Conservation (phyloP, 345 rosid genomes). For the Toxicodendron radicans region DNA sequence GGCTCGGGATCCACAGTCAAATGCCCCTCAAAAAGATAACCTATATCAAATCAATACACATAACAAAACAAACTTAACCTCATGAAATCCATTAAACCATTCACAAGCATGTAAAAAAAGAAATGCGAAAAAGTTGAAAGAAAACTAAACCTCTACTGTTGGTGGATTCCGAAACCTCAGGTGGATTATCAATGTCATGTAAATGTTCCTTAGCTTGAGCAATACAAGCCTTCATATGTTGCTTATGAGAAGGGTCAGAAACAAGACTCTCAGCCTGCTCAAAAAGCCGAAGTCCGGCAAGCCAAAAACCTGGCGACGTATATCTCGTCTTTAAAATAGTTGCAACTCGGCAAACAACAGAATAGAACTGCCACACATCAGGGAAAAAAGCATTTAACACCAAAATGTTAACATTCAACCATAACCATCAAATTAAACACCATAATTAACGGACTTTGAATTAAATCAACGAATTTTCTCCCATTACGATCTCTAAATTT, state of each 20-base stretch:
- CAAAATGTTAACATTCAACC: not conserved
- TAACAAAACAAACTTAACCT: not conserved
- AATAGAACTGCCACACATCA: slow-evolving; percentile 50
- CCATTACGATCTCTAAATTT: not conserved
- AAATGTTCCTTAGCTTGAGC: slow-evolving; percentile 71
- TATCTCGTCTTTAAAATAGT: slow-evolving; percentile 78
- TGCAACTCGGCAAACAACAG: slow-evolving; percentile 77
- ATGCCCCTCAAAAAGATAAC: slow-evolving; percentile 94
- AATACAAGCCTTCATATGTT: slow-evolving; percentile 60
- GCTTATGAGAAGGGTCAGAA: slow-evolving; percentile 62
- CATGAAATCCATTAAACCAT: not conserved
- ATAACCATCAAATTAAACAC: not conserved
- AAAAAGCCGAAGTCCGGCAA: slow-evolving; percentile 68
- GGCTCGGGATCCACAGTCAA: slow-evolving; percentile 96
- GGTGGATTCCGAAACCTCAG: slow-evolving; percentile 28
- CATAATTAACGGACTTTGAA: not conserved
- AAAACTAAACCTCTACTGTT: slow-evolving; percentile 44
- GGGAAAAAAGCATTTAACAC: not conserved
- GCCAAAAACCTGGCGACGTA: slow-evolving; percentile 90
- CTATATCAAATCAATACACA: slow-evolving; percentile 32
- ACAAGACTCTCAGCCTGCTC: slow-evolving; percentile 54
- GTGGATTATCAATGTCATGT: slow-evolving; percentile 40
- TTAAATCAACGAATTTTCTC: no score
- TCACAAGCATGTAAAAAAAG: not conserved
- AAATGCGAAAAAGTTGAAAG: not conserved